Percentiles rank a stretch among this genome's conserved stretches.
Evolutionary conservation across 2,329 filamentous ascomycete genomes (phyloP).

Genomic region (Fusarium coicis): DNA sequence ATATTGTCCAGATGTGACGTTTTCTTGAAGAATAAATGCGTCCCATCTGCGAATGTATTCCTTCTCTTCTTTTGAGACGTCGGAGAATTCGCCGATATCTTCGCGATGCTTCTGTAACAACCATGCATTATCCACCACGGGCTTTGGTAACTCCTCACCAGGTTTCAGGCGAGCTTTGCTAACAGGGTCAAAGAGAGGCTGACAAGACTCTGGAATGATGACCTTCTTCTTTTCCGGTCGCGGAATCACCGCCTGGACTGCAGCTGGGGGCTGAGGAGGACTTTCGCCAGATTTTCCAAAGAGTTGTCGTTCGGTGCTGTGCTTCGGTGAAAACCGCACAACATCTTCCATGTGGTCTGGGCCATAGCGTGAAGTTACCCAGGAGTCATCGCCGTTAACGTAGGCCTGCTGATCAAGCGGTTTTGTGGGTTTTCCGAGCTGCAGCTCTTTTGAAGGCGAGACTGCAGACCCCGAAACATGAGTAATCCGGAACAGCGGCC

Average conservation of each 20-base stretch:
- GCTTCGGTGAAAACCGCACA: constrained; percentile 40
- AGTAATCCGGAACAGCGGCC: constrained; percentile 54
- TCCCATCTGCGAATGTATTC: constrained; percentile 71
- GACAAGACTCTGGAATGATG: constrained; percentile 60
- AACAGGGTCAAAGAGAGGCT: constrained; percentile 66
- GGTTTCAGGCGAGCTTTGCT: constrained; percentile 64
- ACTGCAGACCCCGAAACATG: constrained; percentile 44
- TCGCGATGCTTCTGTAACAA: constrained; percentile 69
- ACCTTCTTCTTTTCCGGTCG: constrained; percentile 45
- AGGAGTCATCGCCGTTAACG: constrained; percentile 58
- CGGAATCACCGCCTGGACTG: neutral
- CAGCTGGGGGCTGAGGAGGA: constrained; percentile 13
- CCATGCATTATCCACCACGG: constrained; percentile 62
- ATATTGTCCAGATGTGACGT: constrained; percentile 62
- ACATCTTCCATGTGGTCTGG: constrained; percentile 46
- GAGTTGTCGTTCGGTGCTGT: constrained; percentile 32
- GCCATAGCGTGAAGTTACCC: constrained; percentile 56
- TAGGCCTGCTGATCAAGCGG: constrained; percentile 59
- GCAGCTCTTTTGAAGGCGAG: constrained; percentile 52
- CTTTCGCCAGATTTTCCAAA: constrained; percentile 40
- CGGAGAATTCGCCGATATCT: constrained; percentile 66
- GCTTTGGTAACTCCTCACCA: constrained; percentile 59
- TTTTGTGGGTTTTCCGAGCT: constrained; percentile 56
- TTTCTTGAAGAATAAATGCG: constrained; percentile 62
- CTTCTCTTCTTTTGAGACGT: constrained; percentile 64